Base-by-base conservation (phyloP, 345 rosid genomes). In the Carallia pectinifolia region DNA sequence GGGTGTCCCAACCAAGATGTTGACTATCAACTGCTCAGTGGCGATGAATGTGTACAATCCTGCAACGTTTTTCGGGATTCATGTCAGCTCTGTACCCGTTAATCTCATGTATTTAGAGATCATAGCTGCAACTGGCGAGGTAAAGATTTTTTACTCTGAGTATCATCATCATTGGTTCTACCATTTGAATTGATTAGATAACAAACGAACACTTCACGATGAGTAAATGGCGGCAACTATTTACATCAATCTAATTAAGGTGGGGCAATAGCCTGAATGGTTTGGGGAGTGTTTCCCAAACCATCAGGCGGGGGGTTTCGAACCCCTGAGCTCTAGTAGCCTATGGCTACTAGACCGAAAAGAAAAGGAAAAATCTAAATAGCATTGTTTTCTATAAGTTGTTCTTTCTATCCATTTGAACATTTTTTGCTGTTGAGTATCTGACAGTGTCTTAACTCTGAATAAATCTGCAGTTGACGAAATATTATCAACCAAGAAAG, bases 1-100 rank as follows among this genome's bases (percentile, higher is more conserved):
- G 1, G 79, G 79, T 12, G 75, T 70, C 13, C 75, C 79, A 30
- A 71, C 71, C 9, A 71, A 71, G 63, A 53, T 71, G 64, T 12
- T 71, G 18, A 76, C 75, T 0, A 31, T 61, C 23, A 71, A 66
- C 44, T 66, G 79, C 66, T 70, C 75, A 1, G 31, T 71, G 59
- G 62, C 36, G 52, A 76, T 76, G 58, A 70, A 31, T 17, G 63
- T 76, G 31, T 61, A 76, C 36, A 71, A 66, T 33, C 71, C 75
- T 6, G 71, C 68, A 7, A 65, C 64, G 0, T 66, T 65, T 47
- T 76, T 70, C 30, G 79, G 79, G 4, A 76, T 76, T 33, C 58
- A 61, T 27, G 71, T 71, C 30, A 71, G 60, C 50, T 71, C 75
- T 10, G 18, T 56, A 15, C 79, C 75, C 31, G 38, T 76, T 19